Evolutionary conservation across 768 basidiomycete genomes (phyloP).

Genomic region (Chalciporus chontae): DNA sequence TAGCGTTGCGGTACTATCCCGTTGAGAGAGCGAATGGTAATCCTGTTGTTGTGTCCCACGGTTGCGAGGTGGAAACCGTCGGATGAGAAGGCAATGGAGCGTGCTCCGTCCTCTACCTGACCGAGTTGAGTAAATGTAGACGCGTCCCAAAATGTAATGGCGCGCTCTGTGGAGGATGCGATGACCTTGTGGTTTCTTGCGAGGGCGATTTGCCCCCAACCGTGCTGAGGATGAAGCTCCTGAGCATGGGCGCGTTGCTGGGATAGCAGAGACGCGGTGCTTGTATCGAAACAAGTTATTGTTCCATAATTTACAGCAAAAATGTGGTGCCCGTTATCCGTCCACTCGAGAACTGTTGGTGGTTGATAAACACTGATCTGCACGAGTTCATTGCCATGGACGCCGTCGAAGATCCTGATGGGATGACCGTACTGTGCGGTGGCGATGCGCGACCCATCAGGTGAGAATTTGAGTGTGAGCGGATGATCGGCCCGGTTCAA

Average conservation of each 20-base stretch:
- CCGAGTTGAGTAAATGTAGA: background rate
- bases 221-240: background rate
- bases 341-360: constrained; percentile 1
- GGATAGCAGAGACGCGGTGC: background rate
- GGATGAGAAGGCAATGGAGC: background rate
- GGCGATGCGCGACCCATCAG: constrained; percentile 5
- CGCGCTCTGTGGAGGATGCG: background rate
- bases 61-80: background rate
- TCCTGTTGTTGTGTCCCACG: background rate
- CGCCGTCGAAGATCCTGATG: constrained; percentile 1
- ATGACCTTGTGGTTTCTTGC: constrained; percentile 1
- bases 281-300: background rate
- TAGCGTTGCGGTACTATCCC: too few species aligned
- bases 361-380: background rate
- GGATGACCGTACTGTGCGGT: constrained; percentile 7
- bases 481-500: background rate
- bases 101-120: background rate
- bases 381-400: background rate
- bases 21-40: background rate
- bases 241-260: background rate
- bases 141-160: constrained; percentile 2
- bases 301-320: background rate
- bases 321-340: background rate
- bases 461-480: constrained; percentile 11
- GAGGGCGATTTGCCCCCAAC: constrained; percentile 1